Conservation (phyloP, 2,329 filamentous ascomycete species). For the Trichoderma sp. region DNA sequence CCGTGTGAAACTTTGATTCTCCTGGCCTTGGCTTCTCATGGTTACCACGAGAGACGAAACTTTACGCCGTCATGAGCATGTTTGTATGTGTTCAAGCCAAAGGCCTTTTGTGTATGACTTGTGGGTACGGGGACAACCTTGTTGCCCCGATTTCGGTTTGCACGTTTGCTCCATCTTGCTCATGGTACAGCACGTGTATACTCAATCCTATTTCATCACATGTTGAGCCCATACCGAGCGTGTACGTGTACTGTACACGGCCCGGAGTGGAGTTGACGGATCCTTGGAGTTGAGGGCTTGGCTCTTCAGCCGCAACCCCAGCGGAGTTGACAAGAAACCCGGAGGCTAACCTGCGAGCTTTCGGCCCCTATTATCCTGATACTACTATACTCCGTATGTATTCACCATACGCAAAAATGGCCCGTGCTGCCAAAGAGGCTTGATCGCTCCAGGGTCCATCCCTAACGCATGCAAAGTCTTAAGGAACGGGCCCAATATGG, state of each 20-base stretch:
- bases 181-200: not conserved
- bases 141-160: not conserved
- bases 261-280: not conserved
- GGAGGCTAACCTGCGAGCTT: not conserved
- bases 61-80: not conserved
- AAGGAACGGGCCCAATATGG: not conserved
- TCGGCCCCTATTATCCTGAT: not conserved
- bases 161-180: not conserved
- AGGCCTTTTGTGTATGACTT: not conserved
- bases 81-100: not conserved
- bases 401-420: not conserved
- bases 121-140: not conserved
- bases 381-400: no score
- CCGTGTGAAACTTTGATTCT: not conserved
- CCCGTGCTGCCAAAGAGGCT: not conserved
- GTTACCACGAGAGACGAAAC: not conserved
- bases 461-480: conserved; percentile 1
- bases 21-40: not conserved
- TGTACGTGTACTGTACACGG: not conserved
- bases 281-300: not conserved
- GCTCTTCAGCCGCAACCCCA: not conserved
- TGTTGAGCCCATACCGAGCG: not conserved
- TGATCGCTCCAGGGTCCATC: conserved; percentile 15
- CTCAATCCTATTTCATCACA: not conserved
- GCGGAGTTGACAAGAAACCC: not conserved